Evolutionary conservation across 2,329 filamentous ascomycete species (phyloP), one percentile per base, ranked within the genome.

Genomic region (Paraphoma chrysanthemicola): DNA sequence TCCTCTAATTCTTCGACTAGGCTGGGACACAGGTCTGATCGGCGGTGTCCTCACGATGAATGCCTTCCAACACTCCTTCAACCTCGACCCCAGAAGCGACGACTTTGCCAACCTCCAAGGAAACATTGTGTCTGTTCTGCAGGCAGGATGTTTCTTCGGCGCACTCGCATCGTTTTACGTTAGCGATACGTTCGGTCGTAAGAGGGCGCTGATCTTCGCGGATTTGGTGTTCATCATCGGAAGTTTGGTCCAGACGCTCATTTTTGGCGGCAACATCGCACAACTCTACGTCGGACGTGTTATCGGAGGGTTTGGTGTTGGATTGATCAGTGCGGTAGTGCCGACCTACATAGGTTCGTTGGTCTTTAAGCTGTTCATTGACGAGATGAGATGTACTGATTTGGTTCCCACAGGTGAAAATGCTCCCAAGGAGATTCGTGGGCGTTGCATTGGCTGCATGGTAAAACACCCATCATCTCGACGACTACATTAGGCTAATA

Each of bases 101-200:
- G 58, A 72, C 41, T 80, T 77, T 54, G 72, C 72, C 50, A 77
- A 77, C 33, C 62, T 80, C 4, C 77, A 78, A 44, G 78, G 78
- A 17, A 80, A 80, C 58, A 80, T 80, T 39, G 78, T 80, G 0
- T 79, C 77, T 6, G 77, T 80, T 0, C 70, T 80, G 2, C 78
- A 80, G 56, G 77, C 77, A 1, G 78, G 78, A 14, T 80, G 78
- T 56, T 80, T 80, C 60, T 79, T 80, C 51, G 78, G 78, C n/a
- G 78, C 78, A 0, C 63, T 78, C 50, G 66, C 75, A 1, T 77
- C 73, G 6, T 80, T 80, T 63, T 80, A 78, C 54, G 59, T 80
- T 44, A 76, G 73, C 47, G 76, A 80, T 48, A 78, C 70, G 2
- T 77, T 78, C 51, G 78, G 78, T 0, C 71, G 78, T 3, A 80